A percentile compares a stretch with the other conserved stretches of the same genome.
Conservation (phyloP, 352 stramenopile species). For the Thraustochytrium striatum region DNA sequence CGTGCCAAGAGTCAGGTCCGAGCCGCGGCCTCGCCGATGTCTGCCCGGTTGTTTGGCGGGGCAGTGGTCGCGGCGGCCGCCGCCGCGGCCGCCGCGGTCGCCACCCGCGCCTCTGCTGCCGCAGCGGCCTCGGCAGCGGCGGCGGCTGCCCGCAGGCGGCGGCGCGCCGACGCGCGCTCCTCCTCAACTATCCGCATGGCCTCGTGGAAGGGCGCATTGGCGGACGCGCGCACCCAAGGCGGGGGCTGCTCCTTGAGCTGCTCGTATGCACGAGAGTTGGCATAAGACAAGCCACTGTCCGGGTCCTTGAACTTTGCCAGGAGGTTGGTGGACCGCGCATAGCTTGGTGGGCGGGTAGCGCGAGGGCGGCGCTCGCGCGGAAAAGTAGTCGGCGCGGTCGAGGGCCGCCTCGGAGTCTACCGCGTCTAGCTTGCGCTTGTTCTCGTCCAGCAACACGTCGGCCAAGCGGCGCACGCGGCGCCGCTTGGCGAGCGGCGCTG, state of each 20-base stretch:
- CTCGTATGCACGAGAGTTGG: constrained; percentile 21
- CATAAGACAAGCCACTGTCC: constrained; percentile 18
- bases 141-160: too few relatives aligned
- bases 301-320: constrained; percentile 29
- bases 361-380: not conserved
- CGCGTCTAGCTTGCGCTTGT: constrained; percentile 2
- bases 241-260: constrained; percentile 34
- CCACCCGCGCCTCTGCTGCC: too few relatives aligned
- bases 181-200: constrained; percentile 23
- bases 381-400: constrained; percentile 26
- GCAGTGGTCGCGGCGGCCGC: too few relatives aligned
- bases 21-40: too few relatives aligned
- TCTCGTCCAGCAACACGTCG: constrained; percentile 25
- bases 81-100: too few relatives aligned
- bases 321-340: not conserved
- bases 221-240: constrained; percentile 22
- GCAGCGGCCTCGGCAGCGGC: too few relatives aligned
- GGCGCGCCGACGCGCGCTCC: not conserved
- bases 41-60: too few relatives aligned
- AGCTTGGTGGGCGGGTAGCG: constrained; percentile 16
- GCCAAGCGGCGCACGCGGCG: not conserved
- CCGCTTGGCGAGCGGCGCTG: not conserved
- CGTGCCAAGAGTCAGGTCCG: too few relatives aligned
- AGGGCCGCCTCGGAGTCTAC: not conserved
- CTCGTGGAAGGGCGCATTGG: constrained; percentile 32